A percentile compares a stretch with the other conserved stretches of the same genome.
phyloP scores from a whole-genome alignment of 176 grass and related monocot genomes.

The Phyllostachys edulis region DNA sequence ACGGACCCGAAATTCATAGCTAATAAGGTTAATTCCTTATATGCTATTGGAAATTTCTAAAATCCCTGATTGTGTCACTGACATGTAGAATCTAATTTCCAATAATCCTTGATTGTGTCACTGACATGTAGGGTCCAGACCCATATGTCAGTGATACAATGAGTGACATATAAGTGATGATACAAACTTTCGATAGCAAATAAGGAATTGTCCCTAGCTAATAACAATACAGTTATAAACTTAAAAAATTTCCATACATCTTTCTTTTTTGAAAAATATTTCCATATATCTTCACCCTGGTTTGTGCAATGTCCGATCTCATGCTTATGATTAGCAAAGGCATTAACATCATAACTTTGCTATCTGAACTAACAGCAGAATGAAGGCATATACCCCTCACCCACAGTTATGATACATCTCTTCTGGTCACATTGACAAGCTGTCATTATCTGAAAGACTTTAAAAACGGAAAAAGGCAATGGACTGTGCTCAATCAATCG shows the following conservation, averaged over 20 bases:
- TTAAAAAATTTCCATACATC: neutral
- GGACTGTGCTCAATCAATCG: neutral
- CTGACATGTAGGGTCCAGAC: too few relatives aligned
- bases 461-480: neutral
- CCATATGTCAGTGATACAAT: too few relatives aligned
- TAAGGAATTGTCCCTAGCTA: neutral
- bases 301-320: neutral
- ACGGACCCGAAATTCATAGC: neutral
- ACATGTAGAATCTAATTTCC: too few relatives aligned
- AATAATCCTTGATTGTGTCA: too few relatives aligned
- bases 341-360: neutral
- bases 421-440: constrained; percentile 27
- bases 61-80: too few relatives aligned
- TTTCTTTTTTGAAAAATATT: neutral
- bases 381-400: constrained; percentile 4
- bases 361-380: neutral
- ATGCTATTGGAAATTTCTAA: too few relatives aligned
- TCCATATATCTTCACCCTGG: neutral
- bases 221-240: neutral
- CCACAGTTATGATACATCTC: neutral
- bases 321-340: neutral
- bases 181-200: too few relatives aligned
- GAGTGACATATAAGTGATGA: too few relatives aligned
- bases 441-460: constrained; percentile 28
- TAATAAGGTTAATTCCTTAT: neutral